phyloP scores from a whole-genome alignment of 495 filamentous ascomycete genomes.

The Xylaria intraflava region DNA sequence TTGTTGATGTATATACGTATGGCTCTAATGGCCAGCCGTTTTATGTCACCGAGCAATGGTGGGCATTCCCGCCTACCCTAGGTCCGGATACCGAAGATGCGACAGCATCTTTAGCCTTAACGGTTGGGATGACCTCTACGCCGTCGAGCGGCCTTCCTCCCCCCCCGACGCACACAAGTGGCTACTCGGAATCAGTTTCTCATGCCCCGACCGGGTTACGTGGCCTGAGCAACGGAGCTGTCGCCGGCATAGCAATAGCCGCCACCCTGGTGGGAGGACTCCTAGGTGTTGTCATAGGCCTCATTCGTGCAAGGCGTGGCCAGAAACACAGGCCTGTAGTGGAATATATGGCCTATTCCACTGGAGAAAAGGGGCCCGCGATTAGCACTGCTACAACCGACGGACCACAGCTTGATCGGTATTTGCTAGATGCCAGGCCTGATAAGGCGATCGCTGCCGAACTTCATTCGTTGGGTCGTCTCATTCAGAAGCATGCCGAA shows the following conservation, averaged over 20 bases:
- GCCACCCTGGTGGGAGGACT: neutral
- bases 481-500: slow-evolving; percentile 31
- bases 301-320: neutral
- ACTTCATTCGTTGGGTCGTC: slow-evolving; percentile 20
- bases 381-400: slow-evolving; percentile 3
- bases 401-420: slow-evolving; percentile 19
- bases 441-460: slow-evolving; percentile 26
- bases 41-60: neutral
- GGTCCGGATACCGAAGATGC: too few species aligned
- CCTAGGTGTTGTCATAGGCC: neutral
- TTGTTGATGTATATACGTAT: neutral
- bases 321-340: neutral
- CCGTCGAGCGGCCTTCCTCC: too few species aligned
- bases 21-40: neutral
- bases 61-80: too few species aligned
- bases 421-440: slow-evolving; percentile 25
- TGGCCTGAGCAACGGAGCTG: slow-evolving; percentile 2
- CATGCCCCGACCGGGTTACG: neutral
- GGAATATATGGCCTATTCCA: slow-evolving; percentile 5
- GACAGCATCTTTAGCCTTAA: too few species aligned
- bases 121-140: too few species aligned
- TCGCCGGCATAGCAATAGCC: slow-evolving; percentile 1
- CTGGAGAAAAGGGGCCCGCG: slow-evolving; percentile 12
- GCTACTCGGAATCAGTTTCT: neutral
- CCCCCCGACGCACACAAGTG: too few species aligned